Percentiles rank a stretch among this genome's conserved stretches.
Conservation (phyloP, 2,329 filamentous ascomycete genomes). For the Aulographum hederae region DNA sequence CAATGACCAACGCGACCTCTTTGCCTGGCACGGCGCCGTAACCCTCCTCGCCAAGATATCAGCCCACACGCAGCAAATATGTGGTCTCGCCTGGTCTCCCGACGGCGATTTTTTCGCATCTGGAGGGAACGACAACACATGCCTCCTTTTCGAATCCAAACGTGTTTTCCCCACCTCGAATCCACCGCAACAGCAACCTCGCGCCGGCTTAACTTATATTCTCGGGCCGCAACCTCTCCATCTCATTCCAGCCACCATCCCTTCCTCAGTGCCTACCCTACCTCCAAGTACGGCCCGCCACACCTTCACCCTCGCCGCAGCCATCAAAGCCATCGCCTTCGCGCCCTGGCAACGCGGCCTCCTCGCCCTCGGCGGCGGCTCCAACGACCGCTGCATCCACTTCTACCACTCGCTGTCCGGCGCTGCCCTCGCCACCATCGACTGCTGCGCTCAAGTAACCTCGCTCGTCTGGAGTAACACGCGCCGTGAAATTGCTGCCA, state of each 20-base stretch:
- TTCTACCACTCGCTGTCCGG: slow-evolving; percentile 84
- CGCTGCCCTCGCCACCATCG: slow-evolving; percentile 70
- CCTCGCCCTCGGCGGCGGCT: slow-evolving; percentile 79
- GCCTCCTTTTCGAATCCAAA: slow-evolving; percentile 59
- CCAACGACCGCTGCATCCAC: slow-evolving; percentile 87
- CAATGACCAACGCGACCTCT: slow-evolving; percentile 40
- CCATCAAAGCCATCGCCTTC: slow-evolving; percentile 92
- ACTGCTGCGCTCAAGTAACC: slow-evolving; percentile 85
- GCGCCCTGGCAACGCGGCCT: slow-evolving; percentile 84
- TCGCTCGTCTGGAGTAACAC: slow-evolving; percentile 79
- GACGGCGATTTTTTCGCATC: slow-evolving; percentile 65
- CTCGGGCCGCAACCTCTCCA: slow-evolving; percentile 4
- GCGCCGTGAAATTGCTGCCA: slow-evolving; percentile 73
- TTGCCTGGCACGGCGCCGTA: slow-evolving; percentile 62
- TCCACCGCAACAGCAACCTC: slow-evolving; percentile 1
- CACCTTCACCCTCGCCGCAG: slow-evolving; percentile 62
- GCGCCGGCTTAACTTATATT: slow-evolving; percentile 2
- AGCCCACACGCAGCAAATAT: slow-evolving; percentile 77
- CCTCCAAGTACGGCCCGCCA: slow-evolving; percentile 35
- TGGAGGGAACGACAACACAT: slow-evolving; percentile 83
- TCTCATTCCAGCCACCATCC: slow-evolving; percentile 1
- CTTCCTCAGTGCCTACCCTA: slow-evolving; percentile 1
- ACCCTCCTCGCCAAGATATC: slow-evolving; percentile 59
- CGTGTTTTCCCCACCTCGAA: slow-evolving; percentile 27
- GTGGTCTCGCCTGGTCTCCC: slow-evolving; percentile 74